These are phyloP conservation scores for Dryas alaskensis DNA, from an alignment of 306 rosid species.

Conservation along the genomic window DNA sequence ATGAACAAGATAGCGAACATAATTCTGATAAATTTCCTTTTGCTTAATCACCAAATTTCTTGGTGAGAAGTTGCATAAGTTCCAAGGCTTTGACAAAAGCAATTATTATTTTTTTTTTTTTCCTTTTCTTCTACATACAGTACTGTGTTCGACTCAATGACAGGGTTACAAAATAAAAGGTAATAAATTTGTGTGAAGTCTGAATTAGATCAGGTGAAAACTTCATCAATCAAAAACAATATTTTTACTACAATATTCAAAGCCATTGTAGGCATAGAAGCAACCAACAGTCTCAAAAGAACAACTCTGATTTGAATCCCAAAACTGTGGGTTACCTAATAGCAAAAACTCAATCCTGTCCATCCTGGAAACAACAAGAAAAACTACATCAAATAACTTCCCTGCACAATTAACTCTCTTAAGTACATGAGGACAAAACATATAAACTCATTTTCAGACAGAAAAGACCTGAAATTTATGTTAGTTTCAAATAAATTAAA, in stretches of 20 bases:
- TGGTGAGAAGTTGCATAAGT: neutral
- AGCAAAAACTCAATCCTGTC: slow-evolving; percentile 28
- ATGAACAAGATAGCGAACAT: neutral
- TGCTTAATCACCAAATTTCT: neutral
- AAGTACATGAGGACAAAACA: neutral
- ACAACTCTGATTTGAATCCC: slow-evolving; percentile 19
- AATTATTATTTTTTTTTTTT: slow-evolving; percentile 33
- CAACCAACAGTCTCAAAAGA: slow-evolving; percentile 14
- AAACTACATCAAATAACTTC: slow-evolving; percentile 7
- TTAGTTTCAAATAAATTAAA: neutral
- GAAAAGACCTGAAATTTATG: neutral
- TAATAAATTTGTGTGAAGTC: slow-evolving; percentile 7
- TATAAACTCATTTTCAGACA: neutral
- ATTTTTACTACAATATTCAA: slow-evolving; percentile 19
- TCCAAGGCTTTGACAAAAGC: neutral
- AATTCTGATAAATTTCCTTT: neutral
- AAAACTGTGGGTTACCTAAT: slow-evolving; percentile 11
- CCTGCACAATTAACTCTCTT: neutral
- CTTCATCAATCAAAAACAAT: slow-evolving; percentile 26
- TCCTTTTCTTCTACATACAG: slow-evolving; percentile 4
- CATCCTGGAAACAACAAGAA: slow-evolving; percentile 27
- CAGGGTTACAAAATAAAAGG: slow-evolving; percentile 22
- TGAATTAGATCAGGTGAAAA: slow-evolving; percentile 12
- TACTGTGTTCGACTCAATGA: neutral
- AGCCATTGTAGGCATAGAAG: slow-evolving; percentile 3